Evolutionary conservation across 1,284 basidiomycete genomes (phyloP), one percentile per base, ranked within the genome.

Genomic region (Ustilago cynodontis): DNA sequence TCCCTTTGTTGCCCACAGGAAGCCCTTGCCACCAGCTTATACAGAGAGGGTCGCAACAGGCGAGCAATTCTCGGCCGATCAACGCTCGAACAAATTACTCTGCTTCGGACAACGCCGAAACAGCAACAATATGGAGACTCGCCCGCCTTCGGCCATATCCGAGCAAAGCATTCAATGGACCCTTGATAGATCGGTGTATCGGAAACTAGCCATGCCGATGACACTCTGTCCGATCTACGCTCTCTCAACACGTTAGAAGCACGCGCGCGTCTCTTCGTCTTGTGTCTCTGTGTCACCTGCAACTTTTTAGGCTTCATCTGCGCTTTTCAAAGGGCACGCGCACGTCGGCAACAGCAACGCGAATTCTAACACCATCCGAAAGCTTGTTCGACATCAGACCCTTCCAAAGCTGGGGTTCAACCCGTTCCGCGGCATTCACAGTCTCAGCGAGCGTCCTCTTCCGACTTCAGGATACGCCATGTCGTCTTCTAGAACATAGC

Each of bases 301-400:
- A n/a, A 43, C 41, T 59, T 59, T 54, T 70, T 57, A 1, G 20
- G 18, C 3, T 31, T 50, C 22, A 35, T 43, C 41, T 43, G 41
- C 41, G 20, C 41, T 43, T 43, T 43, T 49, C 9, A 49, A 49
- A 49, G 24, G 9, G 14, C 47, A 28, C 47, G 54, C 28, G 50
- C 50, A 51, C 58, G 59, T 58, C 58, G 18, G 39, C 39, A 58
- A 50, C 28, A 26, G 31, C 33, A 47, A 62, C 52, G 64, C 56
- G 56, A 66, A 29, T 62, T 26, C 64, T 28, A 66, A 66, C 70
- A 71, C 64, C 63, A 71, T 71, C 63, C 59, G 31, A 54, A 26
- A 50, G 55, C 35, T 41, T 49, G 31, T 49, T 26, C 47, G 47
- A 49, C 24, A 49, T 14, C 47, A 49, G 47, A 49, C 24, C 22